Evolutionary conservation across 2,329 filamentous ascomycete species (phyloP), one percentile per base, ranked within the genome.

Genomic region (Bipolaris cookei): DNA sequence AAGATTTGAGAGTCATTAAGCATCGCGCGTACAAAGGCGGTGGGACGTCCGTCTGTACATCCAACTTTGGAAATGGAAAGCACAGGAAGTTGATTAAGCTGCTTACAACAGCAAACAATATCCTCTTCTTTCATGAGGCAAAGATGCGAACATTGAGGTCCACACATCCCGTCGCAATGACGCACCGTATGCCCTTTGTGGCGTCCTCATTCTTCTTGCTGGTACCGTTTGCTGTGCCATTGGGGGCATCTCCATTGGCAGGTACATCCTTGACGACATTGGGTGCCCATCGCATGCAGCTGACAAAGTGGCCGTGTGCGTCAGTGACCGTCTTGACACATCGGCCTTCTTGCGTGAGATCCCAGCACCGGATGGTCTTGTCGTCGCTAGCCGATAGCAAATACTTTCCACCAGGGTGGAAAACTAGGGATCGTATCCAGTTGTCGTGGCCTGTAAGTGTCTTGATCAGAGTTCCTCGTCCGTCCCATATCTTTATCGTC

Each of bases 351-450:
- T 98, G 94, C 23, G 85, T 84, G 23, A 98, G 80, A 79, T 98
- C 94, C 94, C 94, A 98, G 80, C 93, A 97, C 53, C 93, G 84
- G 58, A 98, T 83, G 4, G 91, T 93, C 80, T 95, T 96, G 79
- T 98, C 94, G 74, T 98, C 94, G 14, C 89, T 86, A 18, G 90
- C 91, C 6, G 89, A 93, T 5, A 98, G 79, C 1, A 98, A 83
- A 70, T 95, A 97, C 77, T 94, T 96, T 41, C 94, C 94, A 7
- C 91, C 90, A 0, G 94, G 94, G 69, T 97, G 94, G 75, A 97
- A 98, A 8, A 92, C 87, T 5, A 97, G 78, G 0, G 85, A 90
- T 30, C 92, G 87, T 7, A 98, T 87, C 94, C 94, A 98, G 74
- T 97, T 97, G 75, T 97, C 93, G 73, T 97, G 94, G 1, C 94